phyloP scores from a whole-genome alignment of 257 asterid species.

The Apocynum venetum region DNA sequence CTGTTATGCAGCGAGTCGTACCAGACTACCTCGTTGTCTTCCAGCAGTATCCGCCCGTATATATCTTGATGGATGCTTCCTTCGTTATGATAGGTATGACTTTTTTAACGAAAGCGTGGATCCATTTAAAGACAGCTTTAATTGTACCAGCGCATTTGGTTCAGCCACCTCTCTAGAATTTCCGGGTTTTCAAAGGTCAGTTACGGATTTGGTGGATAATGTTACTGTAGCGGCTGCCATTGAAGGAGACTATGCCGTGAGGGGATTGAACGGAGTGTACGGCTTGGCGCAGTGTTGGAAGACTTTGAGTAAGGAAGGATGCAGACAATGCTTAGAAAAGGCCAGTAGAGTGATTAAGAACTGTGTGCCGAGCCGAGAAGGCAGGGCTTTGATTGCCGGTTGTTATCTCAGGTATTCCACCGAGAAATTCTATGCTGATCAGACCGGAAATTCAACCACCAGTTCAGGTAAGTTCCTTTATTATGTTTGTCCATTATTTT shows the following conservation, averaged over 20 bases:
- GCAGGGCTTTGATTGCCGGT: constrained; percentile 74
- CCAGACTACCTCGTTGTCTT: constrained; percentile 71
- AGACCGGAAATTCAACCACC: constrained; percentile 8
- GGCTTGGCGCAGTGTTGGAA: constrained; percentile 94
- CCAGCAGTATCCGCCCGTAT: constrained; percentile 56
- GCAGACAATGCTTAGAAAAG: constrained; percentile 67
- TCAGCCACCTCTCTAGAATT: constrained; percentile 11
- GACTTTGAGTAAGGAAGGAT: constrained; percentile 53
- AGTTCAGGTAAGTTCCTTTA: constrained; percentile 40
- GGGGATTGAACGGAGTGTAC: constrained; percentile 51
- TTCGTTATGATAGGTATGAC: constrained; percentile 57
- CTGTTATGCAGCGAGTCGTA: constrained; percentile 76
- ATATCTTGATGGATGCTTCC: constrained; percentile 81
- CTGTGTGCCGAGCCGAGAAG: constrained; percentile 74
- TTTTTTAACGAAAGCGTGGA: constrained; percentile 58
- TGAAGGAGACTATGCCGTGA: constrained; percentile 42
- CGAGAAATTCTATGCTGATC: constrained; percentile 48
- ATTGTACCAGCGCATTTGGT: constrained; percentile 39
- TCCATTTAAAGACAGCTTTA: constrained; percentile 32
- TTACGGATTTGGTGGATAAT: constrained; percentile 41
- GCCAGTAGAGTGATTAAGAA: constrained; percentile 45
- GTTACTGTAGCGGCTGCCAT: constrained; percentile 43
- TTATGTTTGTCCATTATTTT: not conserved
- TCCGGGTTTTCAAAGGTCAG: constrained; percentile 31
- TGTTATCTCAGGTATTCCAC: constrained; percentile 85